A percentile compares a stretch with the other conserved stretches of the same genome.
phyloP scores from a whole-genome alignment of 2,329 filamentous ascomycete species.

The Diaporthe helianthi region DNA sequence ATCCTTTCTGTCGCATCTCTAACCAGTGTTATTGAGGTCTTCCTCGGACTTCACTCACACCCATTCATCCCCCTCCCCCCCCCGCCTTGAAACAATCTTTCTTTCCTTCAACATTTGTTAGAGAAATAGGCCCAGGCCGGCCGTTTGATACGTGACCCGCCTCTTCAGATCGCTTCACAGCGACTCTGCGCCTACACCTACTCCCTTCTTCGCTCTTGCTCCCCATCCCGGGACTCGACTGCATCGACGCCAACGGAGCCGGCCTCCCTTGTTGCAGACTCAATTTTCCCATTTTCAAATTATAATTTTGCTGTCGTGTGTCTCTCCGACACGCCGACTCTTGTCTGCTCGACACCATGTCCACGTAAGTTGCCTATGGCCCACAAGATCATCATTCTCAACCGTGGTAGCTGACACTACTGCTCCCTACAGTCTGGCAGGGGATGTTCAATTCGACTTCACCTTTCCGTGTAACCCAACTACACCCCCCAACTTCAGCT shows the following conservation, averaged over 20 bases:
- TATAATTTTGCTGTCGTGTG: conserved; percentile 32
- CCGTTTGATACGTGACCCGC: conserved; percentile 35
- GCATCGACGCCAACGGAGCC: conserved; percentile 30
- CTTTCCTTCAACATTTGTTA: conserved; percentile 25
- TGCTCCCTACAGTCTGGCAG: conserved; percentile 59
- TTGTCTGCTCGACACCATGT: conserved; percentile 45
- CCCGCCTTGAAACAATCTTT: conserved; percentile 8
- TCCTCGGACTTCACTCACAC: conserved; percentile 23
- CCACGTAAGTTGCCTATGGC: conserved; percentile 47
- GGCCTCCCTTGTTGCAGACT: conserved; percentile 33
- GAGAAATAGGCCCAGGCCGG: conserved; percentile 30
- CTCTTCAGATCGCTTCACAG: conserved; percentile 30
- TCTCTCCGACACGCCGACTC: conserved; percentile 22
- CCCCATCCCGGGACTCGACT: conserved; percentile 6
- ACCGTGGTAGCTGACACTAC: conserved; percentile 42
- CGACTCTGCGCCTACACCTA: conserved; percentile 4
- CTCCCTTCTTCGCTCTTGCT: neutral
- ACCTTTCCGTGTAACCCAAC: conserved; percentile 61
- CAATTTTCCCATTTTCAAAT: conserved; percentile 22
- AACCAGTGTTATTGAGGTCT: conserved; percentile 16
- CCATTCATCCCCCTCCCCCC: too few relatives aligned
- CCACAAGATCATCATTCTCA: neutral
- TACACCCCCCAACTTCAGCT: conserved; percentile 60
- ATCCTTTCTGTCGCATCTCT: conserved; percentile 24
- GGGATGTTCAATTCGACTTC: conserved; percentile 68